These are phyloP conservation scores for Naganishia liquefaciens DNA, from an alignment of 1,284 basidiomycete genomes.

Conservation along the genomic window DNA sequence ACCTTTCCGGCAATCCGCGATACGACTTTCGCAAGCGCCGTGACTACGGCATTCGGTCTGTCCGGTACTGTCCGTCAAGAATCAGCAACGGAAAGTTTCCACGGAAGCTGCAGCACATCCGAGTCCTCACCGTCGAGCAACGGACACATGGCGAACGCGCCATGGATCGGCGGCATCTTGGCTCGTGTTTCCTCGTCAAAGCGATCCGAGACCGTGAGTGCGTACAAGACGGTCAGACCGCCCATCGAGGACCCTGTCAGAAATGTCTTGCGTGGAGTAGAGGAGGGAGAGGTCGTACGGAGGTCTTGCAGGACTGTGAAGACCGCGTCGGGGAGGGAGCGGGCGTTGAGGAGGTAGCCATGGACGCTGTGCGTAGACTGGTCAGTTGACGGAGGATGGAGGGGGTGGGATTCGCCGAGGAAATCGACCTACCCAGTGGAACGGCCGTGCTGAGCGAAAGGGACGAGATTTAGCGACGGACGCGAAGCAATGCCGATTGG, in stretches of 20 bases:
- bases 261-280: constrained; percentile 47
- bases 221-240: constrained; percentile 47
- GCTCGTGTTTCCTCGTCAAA: constrained; percentile 10
- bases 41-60: constrained; percentile 50
- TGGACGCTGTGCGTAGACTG: not conserved
- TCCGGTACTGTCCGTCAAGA: constrained; percentile 1
- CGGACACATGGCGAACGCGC: constrained; percentile 54
- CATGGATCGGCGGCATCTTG: constrained; percentile 42
- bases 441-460: constrained; percentile 47
- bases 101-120: not conserved
- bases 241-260: constrained; percentile 56
- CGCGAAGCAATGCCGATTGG: constrained; percentile 7
- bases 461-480: not conserved
- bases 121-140: constrained; percentile 54
- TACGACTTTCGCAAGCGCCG: constrained; percentile 50
- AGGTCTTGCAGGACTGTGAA: constrained; percentile 21
- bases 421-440: constrained; percentile 47
- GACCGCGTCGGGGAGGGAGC: constrained; percentile 16
- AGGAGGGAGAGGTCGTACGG: not conserved
- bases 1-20: constrained; percentile 53
- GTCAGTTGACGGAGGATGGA: too few species aligned
- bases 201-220: constrained; percentile 6
- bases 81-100: constrained; percentile 25
- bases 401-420: not conserved
- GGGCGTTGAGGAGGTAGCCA: constrained; percentile 8